Percentiles rank a stretch among this genome's conserved stretches.
phyloP scores from a whole-genome alignment of 208 protist genomes.

The Acanthamoeba culbertsoni region DNA sequence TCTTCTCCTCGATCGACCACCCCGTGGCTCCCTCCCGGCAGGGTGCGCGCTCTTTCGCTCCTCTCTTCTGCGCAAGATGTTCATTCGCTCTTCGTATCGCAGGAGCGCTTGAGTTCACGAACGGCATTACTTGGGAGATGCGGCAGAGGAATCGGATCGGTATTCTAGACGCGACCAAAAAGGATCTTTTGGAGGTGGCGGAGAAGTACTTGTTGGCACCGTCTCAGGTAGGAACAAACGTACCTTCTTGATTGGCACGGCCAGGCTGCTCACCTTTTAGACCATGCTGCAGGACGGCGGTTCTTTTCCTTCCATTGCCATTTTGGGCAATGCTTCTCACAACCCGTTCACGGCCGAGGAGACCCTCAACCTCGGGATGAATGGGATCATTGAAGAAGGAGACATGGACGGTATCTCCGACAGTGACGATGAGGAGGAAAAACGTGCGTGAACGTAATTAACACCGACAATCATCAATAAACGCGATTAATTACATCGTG shows the following conservation, averaged over 20 bases:
- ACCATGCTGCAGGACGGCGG: not conserved
- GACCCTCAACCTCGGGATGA: not conserved
- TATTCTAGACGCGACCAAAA: not conserved
- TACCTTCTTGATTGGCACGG: not conserved
- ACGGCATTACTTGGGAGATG: slow-evolving; percentile 56
- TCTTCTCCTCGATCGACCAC: slow-evolving; percentile 57
- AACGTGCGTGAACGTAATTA: too few relatives aligned
- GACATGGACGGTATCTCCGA: not conserved
- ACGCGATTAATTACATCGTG: too few relatives aligned
- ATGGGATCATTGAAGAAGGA: not conserved
- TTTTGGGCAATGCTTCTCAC: not conserved
- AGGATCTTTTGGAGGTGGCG: slow-evolving; percentile 40
- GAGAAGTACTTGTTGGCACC: slow-evolving; percentile 15
- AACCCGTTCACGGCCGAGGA: not conserved
- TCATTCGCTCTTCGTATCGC: not conserved
- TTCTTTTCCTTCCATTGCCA: not conserved
- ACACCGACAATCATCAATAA: too few relatives aligned
- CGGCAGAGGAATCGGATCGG: slow-evolving; percentile 43
- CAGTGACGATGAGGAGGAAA: not conserved
- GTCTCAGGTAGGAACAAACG: not conserved
- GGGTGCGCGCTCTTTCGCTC: not conserved
- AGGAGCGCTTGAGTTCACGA: slow-evolving; percentile 43
- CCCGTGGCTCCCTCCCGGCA: slow-evolving; percentile 45
- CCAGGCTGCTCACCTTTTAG: not conserved
- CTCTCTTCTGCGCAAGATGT: not conserved